Conservation (phyloP, 2,329 filamentous ascomycete genomes). For the Dendrostoma leiphaemia region DNA sequence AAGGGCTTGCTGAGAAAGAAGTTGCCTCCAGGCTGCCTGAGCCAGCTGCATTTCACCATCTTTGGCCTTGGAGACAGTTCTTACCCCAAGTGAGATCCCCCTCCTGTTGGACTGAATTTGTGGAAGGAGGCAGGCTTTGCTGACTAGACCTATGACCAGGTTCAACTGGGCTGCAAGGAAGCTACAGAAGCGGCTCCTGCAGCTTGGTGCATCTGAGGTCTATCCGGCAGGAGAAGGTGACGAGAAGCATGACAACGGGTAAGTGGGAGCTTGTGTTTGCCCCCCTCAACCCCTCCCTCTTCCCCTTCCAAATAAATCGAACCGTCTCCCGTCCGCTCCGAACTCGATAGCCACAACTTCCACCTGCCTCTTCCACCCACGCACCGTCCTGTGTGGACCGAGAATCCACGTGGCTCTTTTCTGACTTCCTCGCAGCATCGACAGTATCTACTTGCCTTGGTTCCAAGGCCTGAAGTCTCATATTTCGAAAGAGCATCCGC, state of each 20-base stretch:
- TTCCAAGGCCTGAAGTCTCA: conserved; percentile 63
- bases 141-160: conserved; percentile 37
- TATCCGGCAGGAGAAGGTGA: conserved; percentile 83
- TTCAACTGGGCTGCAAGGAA: conserved; percentile 94
- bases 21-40: conserved; percentile 68
- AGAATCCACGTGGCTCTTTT: neutral
- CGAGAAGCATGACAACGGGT: conserved; percentile 92
- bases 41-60: conserved; percentile 70
- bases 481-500: conserved; percentile 66
- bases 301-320: neutral
- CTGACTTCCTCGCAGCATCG: conserved; percentile 54
- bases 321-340: too few relatives aligned
- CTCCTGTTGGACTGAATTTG: too few relatives aligned
- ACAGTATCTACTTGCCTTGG: conserved; percentile 82
- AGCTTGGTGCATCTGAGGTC: conserved; percentile 77
- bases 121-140: too few relatives aligned
- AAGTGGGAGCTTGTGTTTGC: too few relatives aligned
- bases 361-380: neutral
- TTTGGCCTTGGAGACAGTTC: conserved; percentile 95
- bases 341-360: neutral
- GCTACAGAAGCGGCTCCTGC: conserved; percentile 76
- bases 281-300: neutral
- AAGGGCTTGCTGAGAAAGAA: conserved; percentile 76
- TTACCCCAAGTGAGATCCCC: conserved; percentile 81
- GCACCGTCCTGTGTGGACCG: neutral